Evolutionary conservation across 176 grass and related monocot genomes (phyloP), one percentile per base, ranked within the genome.

Genomic region (sorghum (Sorghum bicolor)): DNA sequence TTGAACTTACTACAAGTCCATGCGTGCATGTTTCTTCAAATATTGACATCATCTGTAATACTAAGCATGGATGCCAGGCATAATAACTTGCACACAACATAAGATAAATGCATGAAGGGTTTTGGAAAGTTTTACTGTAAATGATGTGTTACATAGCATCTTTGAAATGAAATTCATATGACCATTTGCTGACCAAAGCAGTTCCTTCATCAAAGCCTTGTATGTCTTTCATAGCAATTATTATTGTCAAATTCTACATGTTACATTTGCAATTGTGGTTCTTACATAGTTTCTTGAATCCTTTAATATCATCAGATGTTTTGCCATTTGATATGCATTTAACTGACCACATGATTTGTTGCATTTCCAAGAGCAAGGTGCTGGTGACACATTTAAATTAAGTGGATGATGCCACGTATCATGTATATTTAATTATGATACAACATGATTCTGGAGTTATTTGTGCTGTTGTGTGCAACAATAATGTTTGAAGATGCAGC

Each of bases 61-160:
- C 15, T 74, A 70, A 74, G 20, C 79, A 82, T 82, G 26, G 71
- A 69, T 82, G 32, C 22, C 34, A 74, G 16, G 8, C 36, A 58
- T n/a, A 60, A 60, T 24, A 70, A 17, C 52, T 74, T 10, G 44
- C 45, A 4, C 26, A 31, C 16, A 77, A 36, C 72, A 87, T 24
- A 19, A 60, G 20, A 16, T 70, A 82, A 40, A 28, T 78, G 16
- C 22, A 77, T 67, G 53, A 48, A 37, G 48, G n/a, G n/a, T n/a
- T n/a, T n/a, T n/a, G n/a, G n/a, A n/a, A n/a, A n/a, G 10, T 48
- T 67, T 50, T 6, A 5, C 12, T 74, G 34, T 74, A 55, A 72
- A 74, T 73, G 29, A 74, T 72, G 60, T 67, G 26, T 64, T 36
- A 74, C 58, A 28, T 88, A 47, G n/a, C 29, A 84, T 74, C 44